phyloP scores from a whole-genome alignment of 768 basidiomycete species.

The Russula ochroleuca region DNA sequence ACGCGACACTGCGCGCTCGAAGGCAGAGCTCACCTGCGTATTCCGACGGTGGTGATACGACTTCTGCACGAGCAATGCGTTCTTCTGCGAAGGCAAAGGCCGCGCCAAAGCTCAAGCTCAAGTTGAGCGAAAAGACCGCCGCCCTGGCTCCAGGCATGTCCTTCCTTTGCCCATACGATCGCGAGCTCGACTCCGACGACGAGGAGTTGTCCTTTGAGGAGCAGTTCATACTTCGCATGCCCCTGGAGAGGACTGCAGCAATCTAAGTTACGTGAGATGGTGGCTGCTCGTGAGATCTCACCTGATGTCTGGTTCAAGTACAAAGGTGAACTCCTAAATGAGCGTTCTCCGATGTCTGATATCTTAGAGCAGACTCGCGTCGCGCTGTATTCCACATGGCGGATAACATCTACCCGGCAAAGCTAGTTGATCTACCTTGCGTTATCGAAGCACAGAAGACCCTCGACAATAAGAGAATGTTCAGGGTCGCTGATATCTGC shows the following conservation, averaged over 20 bases:
- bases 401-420: slow-evolving; percentile 75
- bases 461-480: slow-evolving; percentile 92
- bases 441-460: slow-evolving; percentile 95
- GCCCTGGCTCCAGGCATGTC: slow-evolving; percentile 81
- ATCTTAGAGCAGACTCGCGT: slow-evolving; percentile 63
- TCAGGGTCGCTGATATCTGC: slow-evolving; percentile 98
- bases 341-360: not conserved
- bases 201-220: slow-evolving; percentile 96
- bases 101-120: slow-evolving; percentile 77
- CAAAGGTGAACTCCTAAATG: slow-evolving; percentile 56
- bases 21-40: slow-evolving; percentile 30
- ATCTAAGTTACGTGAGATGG: slow-evolving; percentile 77
- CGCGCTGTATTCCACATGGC: slow-evolving; percentile 87
- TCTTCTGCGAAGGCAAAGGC: slow-evolving; percentile 43
- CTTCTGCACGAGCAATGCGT: slow-evolving; percentile 42
- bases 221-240: slow-evolving; percentile 90
- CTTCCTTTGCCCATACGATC: slow-evolving; percentile 86
- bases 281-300: slow-evolving; percentile 67
- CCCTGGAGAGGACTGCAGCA: slow-evolving; percentile 80
- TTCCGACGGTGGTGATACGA: slow-evolving; percentile 33
- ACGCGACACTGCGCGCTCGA: slow-evolving; percentile 24
- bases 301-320: slow-evolving; percentile 97
- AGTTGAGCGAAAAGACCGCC: slow-evolving; percentile 78
- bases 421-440: slow-evolving; percentile 93
- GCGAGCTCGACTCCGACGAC: slow-evolving; percentile 92